Conservation (phyloP, 192 early-diverging fungal genomes). For the Backusella circina region DNA sequence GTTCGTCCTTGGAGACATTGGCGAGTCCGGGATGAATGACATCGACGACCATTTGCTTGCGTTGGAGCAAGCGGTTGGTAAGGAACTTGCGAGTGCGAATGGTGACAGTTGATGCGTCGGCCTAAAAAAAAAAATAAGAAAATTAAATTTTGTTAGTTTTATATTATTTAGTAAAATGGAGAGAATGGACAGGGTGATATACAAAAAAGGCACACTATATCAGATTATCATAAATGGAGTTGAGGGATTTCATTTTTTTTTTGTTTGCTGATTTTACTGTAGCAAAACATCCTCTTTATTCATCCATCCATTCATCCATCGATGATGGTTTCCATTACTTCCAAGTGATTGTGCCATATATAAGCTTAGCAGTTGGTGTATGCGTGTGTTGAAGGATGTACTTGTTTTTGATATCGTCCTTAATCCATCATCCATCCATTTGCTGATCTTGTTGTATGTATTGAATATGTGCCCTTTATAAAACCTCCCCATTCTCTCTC, state of each 20-base stretch:
- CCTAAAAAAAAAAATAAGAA: conserved; percentile 53
- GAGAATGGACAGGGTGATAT: not conserved
- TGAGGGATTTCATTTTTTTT: not conserved
- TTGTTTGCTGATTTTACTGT: not conserved
- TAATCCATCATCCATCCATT: not conserved
- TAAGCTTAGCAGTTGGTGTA: too few relatives aligned
- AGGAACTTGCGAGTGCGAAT: conserved; percentile 99
- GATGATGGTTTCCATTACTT: not conserved
- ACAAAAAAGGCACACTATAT: not conserved
- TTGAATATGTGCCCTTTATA: not conserved
- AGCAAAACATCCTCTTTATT: not conserved
- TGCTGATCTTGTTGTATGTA: not conserved
- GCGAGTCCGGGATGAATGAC: conserved; percentile 92
- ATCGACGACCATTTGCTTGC: conserved; percentile 97
- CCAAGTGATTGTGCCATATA: too few relatives aligned
- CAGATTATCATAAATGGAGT: not conserved
- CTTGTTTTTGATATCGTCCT: not conserved
- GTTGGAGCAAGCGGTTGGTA: conserved; percentile 95
- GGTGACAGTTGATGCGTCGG: conserved; percentile 82
- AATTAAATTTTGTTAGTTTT: not conserved
- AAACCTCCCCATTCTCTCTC: too few relatives aligned
- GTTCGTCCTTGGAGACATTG: conserved; percentile 89
- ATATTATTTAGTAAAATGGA: too few relatives aligned
- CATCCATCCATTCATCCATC: conserved; percentile 1
- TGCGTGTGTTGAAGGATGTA: not conserved